Base-by-base conservation (phyloP, 2,329 filamentous ascomycete genomes). In the Talaromyces sp. region DNA sequence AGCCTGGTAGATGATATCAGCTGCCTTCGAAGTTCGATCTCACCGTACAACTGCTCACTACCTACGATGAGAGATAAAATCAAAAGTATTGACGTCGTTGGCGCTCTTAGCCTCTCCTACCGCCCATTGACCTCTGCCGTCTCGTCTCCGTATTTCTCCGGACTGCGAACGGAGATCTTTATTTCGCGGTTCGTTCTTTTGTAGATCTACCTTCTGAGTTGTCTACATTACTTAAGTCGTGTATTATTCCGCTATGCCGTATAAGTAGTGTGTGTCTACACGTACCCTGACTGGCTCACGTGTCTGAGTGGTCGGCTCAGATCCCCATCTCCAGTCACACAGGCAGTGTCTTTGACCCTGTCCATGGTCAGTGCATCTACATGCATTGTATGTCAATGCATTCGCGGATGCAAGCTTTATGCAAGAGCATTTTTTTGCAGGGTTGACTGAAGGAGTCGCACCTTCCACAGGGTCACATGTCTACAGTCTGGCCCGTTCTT, bases 101-200 rank as follows among this genome's bases (percentile, higher is more conserved):
- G 54, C 19, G 54, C 54, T 58, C 19, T 27, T 45, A 47, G 38
- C 15, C 36, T 29, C 31, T 40, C 34, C 15, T 1, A 27, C 56
- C 38, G 27, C 25, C 56, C 5, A 43, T n/a, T 7, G 22, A 34
- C 8, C 31, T 8, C 19, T 27, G 34, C 34, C 6, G 38, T 38
- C 58, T 31, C 6, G 38, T 38, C 58, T 31, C 58, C 38, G 58
- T 60, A 34, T 34, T 60, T 31, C 58, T 60, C 56, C 54, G 56
- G 17, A 4, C 38, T 19, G 7, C n/a, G 31, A 31, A 34, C 29
- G 51, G 51, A 25, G 53, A 56, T 56, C 53, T 38, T 56, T 25
- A 36, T 56, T 22, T 56, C 49, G 45, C 17, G 45, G 49, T 25
- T 31, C 40, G 15, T 15, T 25, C 27, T 22, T 22, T 22, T 47